A percentile compares a stretch with the other conserved stretches of the same genome.
Evolutionary conservation across 768 basidiomycete species (phyloP).

Genomic region (Sarcomyxa edulis): DNA sequence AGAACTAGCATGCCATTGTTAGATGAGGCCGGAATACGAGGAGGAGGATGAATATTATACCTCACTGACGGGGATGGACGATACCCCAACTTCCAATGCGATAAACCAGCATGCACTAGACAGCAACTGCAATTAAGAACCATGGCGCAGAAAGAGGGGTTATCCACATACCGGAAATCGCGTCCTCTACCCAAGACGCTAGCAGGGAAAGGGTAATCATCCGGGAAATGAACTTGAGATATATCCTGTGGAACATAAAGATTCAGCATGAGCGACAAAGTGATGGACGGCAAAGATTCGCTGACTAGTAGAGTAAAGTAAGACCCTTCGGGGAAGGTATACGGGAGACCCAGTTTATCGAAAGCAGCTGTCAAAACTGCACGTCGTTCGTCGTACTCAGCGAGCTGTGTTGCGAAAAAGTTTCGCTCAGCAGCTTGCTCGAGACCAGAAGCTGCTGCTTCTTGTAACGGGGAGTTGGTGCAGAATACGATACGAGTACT

Average conservation of each 20-base stretch:
- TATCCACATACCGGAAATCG: slow-evolving; percentile 67
- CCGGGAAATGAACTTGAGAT: slow-evolving; percentile 71
- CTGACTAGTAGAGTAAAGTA: slow-evolving; percentile 87
- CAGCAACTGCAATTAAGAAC: slow-evolving; percentile 9
- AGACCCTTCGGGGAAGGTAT: slow-evolving; percentile 83
- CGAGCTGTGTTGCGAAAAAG: slow-evolving; percentile 74
- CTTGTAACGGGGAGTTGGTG: slow-evolving; percentile 91
- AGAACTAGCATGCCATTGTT: slow-evolving; percentile 55
- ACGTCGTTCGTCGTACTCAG: slow-evolving; percentile 79
- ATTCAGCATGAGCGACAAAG: slow-evolving; percentile 7
- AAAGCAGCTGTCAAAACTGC: slow-evolving; percentile 72
- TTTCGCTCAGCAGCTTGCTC: slow-evolving; percentile 67
- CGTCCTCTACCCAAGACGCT: slow-evolving; percentile 73
- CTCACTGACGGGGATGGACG: slow-evolving; percentile 93
- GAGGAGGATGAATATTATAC: slow-evolving; percentile 36
- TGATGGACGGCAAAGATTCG: slow-evolving; percentile 3
- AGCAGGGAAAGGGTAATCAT: slow-evolving; percentile 77
- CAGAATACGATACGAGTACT: slow-evolving; percentile 94
- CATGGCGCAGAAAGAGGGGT: neutral
- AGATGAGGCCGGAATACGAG: slow-evolving; percentile 1
- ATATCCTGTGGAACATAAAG: slow-evolving; percentile 56
- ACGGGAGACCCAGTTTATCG: slow-evolving; percentile 77
- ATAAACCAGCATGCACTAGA: slow-evolving; percentile 92
- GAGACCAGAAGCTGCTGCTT: slow-evolving; percentile 86
- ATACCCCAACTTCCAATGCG: slow-evolving; percentile 84